These are phyloP conservation scores for Myxozyma neotropica DNA, from an alignment of 805 yeast genomes.

Conservation along the genomic window DNA sequence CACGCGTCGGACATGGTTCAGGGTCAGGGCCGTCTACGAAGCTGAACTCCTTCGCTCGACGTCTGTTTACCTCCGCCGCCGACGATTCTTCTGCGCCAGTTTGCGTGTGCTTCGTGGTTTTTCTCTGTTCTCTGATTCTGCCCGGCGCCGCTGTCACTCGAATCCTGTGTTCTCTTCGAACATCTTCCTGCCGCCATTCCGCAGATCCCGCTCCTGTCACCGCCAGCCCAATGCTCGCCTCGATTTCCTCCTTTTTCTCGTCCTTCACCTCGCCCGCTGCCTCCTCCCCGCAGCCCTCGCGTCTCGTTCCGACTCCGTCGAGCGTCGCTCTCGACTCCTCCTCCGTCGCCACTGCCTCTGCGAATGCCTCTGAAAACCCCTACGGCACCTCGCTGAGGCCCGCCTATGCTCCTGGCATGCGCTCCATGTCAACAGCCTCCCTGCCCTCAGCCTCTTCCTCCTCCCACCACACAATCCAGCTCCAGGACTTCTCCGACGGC, in stretches of 20 bases:
- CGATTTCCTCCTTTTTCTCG: conserved; percentile 12
- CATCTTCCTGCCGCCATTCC: too few relatives aligned
- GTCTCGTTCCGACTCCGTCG: conserved; percentile 10
- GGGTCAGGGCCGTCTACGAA: not conserved
- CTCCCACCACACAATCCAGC: conserved; percentile 40
- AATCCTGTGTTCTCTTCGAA: too few relatives aligned
- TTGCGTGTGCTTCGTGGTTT: too few relatives aligned
- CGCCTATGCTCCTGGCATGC: conserved; percentile 32
- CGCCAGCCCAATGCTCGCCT: conserved; percentile 9
- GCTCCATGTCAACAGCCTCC: conserved; percentile 26
- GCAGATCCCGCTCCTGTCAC: too few relatives aligned
- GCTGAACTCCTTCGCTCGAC: not conserved
- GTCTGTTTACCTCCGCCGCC: not conserved
- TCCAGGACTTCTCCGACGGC: conserved; percentile 55
- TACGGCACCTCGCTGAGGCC: conserved; percentile 16
- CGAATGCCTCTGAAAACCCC: conserved; percentile 6
- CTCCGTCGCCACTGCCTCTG: conserved; percentile 2
- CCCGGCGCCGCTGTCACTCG: too few relatives aligned
- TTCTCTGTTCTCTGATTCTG: too few relatives aligned
- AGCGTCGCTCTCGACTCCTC: conserved; percentile 6
- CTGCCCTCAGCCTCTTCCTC: conserved; percentile 19
- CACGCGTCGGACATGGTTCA: conserved; percentile 3
- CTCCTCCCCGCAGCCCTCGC: not conserved
- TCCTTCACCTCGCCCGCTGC: conserved; percentile 4
- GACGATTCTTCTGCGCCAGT: not conserved